These are phyloP conservation scores for Plasmodium billcollinsi DNA, from an alignment of 169 alveolate genomes.

Conservation along the genomic window DNA sequence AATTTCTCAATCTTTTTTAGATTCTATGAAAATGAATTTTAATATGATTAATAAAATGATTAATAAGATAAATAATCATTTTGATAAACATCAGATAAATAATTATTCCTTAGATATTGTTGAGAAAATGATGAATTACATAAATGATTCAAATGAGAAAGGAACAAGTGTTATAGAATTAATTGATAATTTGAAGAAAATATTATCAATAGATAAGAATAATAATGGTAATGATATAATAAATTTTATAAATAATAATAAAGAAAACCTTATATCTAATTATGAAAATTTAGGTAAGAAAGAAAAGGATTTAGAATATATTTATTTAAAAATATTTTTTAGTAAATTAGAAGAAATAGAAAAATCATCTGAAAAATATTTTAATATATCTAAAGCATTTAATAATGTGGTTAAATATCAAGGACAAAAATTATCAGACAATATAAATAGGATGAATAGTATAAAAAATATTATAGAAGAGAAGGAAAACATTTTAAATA, in stretches of 20 bases:
- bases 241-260: constrained; percentile 11
- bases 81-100: background rate
- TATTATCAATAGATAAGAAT: background rate
- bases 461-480: constrained; percentile 10
- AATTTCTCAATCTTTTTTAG: background rate
- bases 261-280: constrained; percentile 1
- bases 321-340: constrained; percentile 5
- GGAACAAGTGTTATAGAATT: constrained; percentile 4
- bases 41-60: constrained; percentile 9
- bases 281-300: constrained; percentile 5
- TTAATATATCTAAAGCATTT: constrained; percentile 5
- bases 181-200: constrained; percentile 13
- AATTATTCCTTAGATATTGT: background rate
- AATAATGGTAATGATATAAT: constrained; percentile 3
- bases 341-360: constrained; percentile 32
- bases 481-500: constrained; percentile 1
- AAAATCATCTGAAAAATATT: constrained; percentile 7
- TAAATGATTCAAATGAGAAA: constrained; percentile 8
- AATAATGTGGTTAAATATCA: constrained; percentile 1
- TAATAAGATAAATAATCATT: constrained; percentile 11
- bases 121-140: constrained; percentile 17
- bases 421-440: constrained; percentile 1
- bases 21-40: constrained; percentile 2
- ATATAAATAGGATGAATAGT: background rate
- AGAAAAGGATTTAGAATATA: constrained; percentile 7